These are phyloP conservation scores for Pythium sukuiense DNA, from an alignment of 352 stramenopile species.

Conservation along the genomic window DNA sequence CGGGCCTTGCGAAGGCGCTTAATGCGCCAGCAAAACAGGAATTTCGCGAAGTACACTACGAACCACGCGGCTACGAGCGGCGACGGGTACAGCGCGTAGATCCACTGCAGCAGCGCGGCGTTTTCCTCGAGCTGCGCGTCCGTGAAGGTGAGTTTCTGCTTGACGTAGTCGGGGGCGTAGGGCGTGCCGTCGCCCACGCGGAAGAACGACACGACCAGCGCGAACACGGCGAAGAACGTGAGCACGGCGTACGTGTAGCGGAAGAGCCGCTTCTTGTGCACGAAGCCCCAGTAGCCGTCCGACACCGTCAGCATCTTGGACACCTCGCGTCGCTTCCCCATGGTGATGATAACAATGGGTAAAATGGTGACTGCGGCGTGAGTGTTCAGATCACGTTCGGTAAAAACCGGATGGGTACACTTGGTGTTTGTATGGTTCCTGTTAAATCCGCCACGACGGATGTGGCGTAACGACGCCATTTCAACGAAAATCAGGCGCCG, in stretches of 20 bases:
- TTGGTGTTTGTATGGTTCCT: conserved; percentile 13
- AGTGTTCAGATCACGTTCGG: not conserved
- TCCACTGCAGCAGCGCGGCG: conserved; percentile 63
- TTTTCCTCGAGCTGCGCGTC: conserved; percentile 70
- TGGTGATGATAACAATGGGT: conserved; percentile 15
- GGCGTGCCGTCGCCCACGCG: conserved; percentile 56
- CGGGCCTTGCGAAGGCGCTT: conserved; percentile 71
- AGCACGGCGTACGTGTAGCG: conserved; percentile 70
- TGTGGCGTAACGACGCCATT: not conserved
- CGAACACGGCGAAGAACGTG: conserved; percentile 76
- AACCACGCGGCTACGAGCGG: conserved; percentile 69
- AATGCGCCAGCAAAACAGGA: conserved; percentile 75
- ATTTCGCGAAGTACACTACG: conserved; percentile 82
- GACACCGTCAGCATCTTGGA: conserved; percentile 72
- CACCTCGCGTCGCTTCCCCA: conserved; percentile 64
- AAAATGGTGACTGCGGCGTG: not conserved
- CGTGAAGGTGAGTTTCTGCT: conserved; percentile 47
- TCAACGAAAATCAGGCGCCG: not conserved
- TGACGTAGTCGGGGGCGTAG: conserved; percentile 48
- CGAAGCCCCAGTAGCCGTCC: conserved; percentile 76
- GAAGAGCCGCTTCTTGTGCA: conserved; percentile 75
- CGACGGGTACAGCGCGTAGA: conserved; percentile 75
- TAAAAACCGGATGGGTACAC: conserved; percentile 2
- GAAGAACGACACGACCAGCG: conserved; percentile 77
- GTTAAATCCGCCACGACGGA: conserved; percentile 1